Evolutionary conservation across 2,329 filamentous ascomycete genomes (phyloP).

Genomic region (Tolypocladium ovalisporum): DNA sequence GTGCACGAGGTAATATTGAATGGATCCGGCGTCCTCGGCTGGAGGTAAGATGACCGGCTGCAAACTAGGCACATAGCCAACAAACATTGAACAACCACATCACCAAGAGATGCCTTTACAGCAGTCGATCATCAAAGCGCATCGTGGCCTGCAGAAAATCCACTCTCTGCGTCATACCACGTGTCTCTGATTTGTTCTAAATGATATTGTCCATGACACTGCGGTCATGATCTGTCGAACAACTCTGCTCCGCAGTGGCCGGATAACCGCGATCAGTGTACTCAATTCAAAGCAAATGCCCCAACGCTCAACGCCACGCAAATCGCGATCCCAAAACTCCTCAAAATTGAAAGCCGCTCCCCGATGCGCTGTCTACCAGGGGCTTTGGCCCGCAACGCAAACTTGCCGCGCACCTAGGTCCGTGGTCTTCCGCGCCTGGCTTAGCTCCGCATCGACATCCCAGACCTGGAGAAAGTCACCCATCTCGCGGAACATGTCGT

Average conservation of each 20-base stretch:
- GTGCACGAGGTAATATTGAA: background rate
- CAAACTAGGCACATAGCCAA: background rate
- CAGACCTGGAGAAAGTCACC: slow-evolving; percentile 21
- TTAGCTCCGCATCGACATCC: slow-evolving; percentile 25
- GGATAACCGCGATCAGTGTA: too few relatives aligned
- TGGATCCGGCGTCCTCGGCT: background rate
- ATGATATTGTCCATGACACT: background rate
- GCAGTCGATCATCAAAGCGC: too few relatives aligned
- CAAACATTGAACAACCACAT: too few relatives aligned
- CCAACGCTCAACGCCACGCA: background rate
- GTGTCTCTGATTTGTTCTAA: too few relatives aligned
- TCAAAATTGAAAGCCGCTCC: background rate
- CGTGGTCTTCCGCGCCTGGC: slow-evolving; percentile 13
- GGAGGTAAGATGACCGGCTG: background rate
- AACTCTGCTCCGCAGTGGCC: background rate
- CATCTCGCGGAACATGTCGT: slow-evolving; percentile 26
- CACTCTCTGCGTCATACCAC: too few relatives aligned
- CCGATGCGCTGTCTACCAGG: slow-evolving; percentile 10
- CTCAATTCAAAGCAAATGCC: background rate
- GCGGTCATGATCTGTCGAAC: background rate
- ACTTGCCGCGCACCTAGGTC: slow-evolving; percentile 4
- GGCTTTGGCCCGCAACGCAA: slow-evolving; percentile 9
- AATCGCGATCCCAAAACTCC: too few relatives aligned
- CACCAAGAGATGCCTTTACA: too few relatives aligned
- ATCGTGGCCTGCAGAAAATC: background rate